phyloP scores from a whole-genome alignment of 441 rosid genomes.

The Pelargonium australe region DNA sequence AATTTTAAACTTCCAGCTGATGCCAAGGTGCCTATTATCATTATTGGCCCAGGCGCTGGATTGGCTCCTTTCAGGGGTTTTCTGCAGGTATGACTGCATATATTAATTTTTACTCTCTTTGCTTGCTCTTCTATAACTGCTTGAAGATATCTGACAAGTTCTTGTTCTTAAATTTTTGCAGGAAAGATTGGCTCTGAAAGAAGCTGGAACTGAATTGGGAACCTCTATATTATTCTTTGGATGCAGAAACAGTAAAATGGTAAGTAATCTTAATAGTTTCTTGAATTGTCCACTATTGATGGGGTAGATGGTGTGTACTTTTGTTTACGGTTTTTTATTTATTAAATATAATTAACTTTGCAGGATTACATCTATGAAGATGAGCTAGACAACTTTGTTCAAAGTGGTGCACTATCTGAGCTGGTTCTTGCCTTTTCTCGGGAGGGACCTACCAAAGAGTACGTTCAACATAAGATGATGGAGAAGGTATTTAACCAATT shows the following conservation, averaged over 20 bases:
- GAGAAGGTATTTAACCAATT: conserved; percentile 50
- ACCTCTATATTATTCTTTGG: conserved; percentile 82
- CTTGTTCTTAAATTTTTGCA: conserved; percentile 20
- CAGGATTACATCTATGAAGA: conserved; percentile 93
- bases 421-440: conserved; percentile 85
- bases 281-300: not conserved
- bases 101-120: not conserved
- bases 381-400: conserved; percentile 61
- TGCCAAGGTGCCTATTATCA: conserved; percentile 69
- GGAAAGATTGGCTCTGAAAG: conserved; percentile 76
- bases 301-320: not conserved
- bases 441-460: conserved; percentile 89
- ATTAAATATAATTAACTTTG: conserved; percentile 6
- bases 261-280: conserved; percentile 21
- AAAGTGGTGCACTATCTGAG: conserved; percentile 77
- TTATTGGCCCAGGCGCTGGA: conserved; percentile 99
- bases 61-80: conserved; percentile 98
- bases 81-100: conserved; percentile 50
- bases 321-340: not conserved
- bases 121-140: not conserved
- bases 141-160: conserved; percentile 1
- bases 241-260: conserved; percentile 85
- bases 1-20: conserved; percentile 85
- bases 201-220: conserved; percentile 77
- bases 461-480: conserved; percentile 91